phyloP scores from a whole-genome alignment of 192 early-diverging fungal genomes.

The Dissophora ornata region DNA sequence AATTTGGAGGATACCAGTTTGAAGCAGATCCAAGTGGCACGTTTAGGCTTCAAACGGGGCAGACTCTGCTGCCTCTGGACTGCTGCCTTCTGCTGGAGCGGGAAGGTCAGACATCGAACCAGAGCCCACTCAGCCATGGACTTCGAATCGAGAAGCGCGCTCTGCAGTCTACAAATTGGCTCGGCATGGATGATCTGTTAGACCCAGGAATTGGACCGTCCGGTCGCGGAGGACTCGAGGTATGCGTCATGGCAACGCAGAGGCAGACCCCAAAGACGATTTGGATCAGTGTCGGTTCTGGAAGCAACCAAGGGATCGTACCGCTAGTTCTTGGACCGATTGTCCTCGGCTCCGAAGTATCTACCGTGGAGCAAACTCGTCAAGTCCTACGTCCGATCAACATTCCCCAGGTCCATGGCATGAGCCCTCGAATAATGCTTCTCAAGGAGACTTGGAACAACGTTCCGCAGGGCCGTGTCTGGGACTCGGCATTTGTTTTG shows the following conservation, averaged over 20 bases:
- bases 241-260: conserved; percentile 5
- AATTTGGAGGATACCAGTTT: conserved; percentile 12
- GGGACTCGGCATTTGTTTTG: conserved; percentile 63
- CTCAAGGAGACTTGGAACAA: conserved; percentile 55
- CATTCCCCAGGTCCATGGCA: neutral
- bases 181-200: neutral
- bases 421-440: conserved; percentile 8
- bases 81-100: conserved; percentile 12
- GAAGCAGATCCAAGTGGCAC: neutral
- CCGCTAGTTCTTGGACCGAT: conserved; percentile 14
- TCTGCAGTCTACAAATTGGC: conserved; percentile 31
- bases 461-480: conserved; percentile 62
- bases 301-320: conserved; percentile 7
- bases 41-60: conserved; percentile 2
- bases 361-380: neutral
- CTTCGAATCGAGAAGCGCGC: conserved; percentile 20
- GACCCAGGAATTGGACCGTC: conserved; percentile 20
- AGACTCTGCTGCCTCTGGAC: conserved; percentile 16
- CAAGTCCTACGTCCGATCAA: conserved; percentile 21
- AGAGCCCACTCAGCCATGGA: neutral
- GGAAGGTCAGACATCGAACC: conserved; percentile 9
- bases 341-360: neutral
- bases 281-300: conserved; percentile 20
- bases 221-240: conserved; percentile 30
- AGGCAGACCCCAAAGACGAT: neutral